Evolutionary conservation across 371 early-diverging fungal species (phyloP).

Genomic region (Fennellomyces sp.): DNA sequence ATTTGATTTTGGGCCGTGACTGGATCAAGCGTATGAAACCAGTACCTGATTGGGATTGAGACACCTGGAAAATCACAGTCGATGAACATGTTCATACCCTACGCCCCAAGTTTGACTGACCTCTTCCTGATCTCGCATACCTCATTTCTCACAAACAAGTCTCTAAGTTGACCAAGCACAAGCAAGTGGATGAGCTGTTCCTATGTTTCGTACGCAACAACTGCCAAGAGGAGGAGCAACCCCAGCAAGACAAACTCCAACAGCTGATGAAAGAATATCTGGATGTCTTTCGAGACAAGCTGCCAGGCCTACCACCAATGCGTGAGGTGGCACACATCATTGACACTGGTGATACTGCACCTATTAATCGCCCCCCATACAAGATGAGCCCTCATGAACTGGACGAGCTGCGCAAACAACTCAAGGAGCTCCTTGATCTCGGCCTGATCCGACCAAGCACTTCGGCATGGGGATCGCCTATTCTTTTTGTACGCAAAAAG

Average conservation of each 20-base stretch:
- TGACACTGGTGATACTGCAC: conserved; percentile 6
- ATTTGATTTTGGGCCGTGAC: conserved; percentile 12
- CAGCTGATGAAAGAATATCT: not conserved
- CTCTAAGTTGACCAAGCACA: not conserved
- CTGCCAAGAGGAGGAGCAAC: not conserved
- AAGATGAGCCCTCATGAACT: conserved; percentile 31
- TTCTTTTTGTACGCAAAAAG: no score
- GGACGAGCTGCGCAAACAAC: conserved; percentile 33
- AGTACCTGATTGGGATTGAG: conserved; percentile 4
- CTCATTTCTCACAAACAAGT: conserved; percentile 4
- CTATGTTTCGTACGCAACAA: not conserved
- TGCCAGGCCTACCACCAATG: not conserved
- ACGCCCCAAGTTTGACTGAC: not conserved
- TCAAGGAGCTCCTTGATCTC: conserved; percentile 22
- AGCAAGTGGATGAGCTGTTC: not conserved
- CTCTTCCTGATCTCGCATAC: not conserved
- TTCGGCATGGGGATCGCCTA: not conserved
- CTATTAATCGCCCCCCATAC: conserved; percentile 18
- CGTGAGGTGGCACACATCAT: not conserved
- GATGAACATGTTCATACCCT: not conserved
- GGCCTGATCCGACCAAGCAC: conserved; percentile 5
- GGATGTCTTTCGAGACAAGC: conserved; percentile 3
- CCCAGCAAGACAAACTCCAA: not conserved
- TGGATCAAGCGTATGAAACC: conserved; percentile 9
- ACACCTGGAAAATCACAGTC: not conserved